Evolutionary conservation across 495 filamentous ascomycete genomes (phyloP).

Genomic region (Jackrogersella multiformis): DNA sequence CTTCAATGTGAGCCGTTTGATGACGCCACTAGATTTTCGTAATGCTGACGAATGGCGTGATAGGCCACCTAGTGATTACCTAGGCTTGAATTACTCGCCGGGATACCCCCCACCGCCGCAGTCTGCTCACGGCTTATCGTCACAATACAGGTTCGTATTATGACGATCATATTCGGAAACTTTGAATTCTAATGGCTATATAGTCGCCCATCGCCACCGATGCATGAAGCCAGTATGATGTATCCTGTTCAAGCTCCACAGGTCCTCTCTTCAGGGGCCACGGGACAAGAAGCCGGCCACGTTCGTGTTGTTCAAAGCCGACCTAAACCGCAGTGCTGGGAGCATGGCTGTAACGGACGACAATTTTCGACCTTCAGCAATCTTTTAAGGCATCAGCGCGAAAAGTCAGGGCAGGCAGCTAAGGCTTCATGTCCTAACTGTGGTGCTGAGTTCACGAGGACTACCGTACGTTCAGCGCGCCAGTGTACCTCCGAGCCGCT

Average conservation of each 20-base stretch:
- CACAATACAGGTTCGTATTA: constrained; percentile 55
- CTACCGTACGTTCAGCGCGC: constrained; percentile 59
- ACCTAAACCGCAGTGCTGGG: constrained; percentile 93
- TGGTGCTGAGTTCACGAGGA: constrained; percentile 89
- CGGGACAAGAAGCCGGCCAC: constrained; percentile 55
- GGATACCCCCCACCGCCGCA: constrained; percentile 50
- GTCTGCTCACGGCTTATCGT: constrained; percentile 51
- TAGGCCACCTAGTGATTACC: constrained; percentile 45
- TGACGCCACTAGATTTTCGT: background rate
- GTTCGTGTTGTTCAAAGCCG: constrained; percentile 77
- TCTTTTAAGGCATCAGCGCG: constrained; percentile 88
- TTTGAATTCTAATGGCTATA: constrained; percentile 32
- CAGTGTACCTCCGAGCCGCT: background rate
- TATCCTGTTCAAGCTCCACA: constrained; percentile 51
- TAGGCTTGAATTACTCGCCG: constrained; percentile 50
- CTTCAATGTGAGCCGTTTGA: constrained; percentile 38
- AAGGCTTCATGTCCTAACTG: constrained; percentile 89
- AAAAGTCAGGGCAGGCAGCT: constrained; percentile 87
- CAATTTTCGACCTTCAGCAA: constrained; percentile 98
- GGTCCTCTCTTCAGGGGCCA: constrained; percentile 41
- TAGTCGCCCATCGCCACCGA: constrained; percentile 48
- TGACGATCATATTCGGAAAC: background rate
- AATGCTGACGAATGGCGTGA: constrained; percentile 28
- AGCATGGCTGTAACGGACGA: constrained; percentile 92
- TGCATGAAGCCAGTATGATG: constrained; percentile 54